A percentile compares a stretch with the other conserved stretches of the same genome.
Conservation (phyloP, 805 yeast species). For the Candida awuae region DNA sequence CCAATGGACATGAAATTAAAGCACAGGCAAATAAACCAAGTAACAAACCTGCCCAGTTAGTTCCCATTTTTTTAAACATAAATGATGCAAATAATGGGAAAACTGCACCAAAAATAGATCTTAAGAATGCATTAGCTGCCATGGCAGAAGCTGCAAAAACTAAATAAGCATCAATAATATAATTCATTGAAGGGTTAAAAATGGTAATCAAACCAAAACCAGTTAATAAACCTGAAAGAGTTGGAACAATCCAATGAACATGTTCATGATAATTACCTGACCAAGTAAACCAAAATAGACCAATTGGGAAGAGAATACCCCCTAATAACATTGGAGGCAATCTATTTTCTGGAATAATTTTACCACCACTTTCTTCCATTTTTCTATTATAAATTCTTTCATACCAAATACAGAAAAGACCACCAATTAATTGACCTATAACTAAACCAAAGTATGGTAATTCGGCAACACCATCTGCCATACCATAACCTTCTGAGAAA, state of each 20-base stretch:
- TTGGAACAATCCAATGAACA: conserved; percentile 80
- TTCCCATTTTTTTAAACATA: conserved; percentile 63
- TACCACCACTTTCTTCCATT: conserved; percentile 46
- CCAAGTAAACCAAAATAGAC: conserved; percentile 85
- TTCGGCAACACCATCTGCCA: conserved; percentile 56
- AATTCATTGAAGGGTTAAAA: conserved; percentile 63
- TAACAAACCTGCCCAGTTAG: conserved; percentile 72
- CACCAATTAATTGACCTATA: conserved; percentile 59
- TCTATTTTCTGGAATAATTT: conserved; percentile 72
- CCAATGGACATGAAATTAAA: conserved; percentile 60
- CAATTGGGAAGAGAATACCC: conserved; percentile 62
- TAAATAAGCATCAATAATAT: conserved; percentile 64
- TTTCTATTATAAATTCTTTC: conserved; percentile 47
- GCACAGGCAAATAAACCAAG: conserved; percentile 53
- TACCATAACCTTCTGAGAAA: conserved; percentile 54
- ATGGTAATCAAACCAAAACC: conserved; percentile 64
- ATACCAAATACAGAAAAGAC: conserved; percentile 39
- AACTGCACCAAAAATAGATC: conserved; percentile 57
- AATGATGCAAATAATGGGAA: conserved; percentile 52
- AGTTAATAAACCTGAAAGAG: conserved; percentile 52
- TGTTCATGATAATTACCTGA: conserved; percentile 63
- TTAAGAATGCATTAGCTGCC: conserved; percentile 64
- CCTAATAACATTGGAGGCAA: conserved; percentile 71
- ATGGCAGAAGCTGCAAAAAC: conserved; percentile 71
- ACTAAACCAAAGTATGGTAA: conserved; percentile 75